Evolutionary conservation across 805 yeast species (phyloP), one percentile per base, ranked within the genome.

Genomic region (Candida sithepensis): DNA sequence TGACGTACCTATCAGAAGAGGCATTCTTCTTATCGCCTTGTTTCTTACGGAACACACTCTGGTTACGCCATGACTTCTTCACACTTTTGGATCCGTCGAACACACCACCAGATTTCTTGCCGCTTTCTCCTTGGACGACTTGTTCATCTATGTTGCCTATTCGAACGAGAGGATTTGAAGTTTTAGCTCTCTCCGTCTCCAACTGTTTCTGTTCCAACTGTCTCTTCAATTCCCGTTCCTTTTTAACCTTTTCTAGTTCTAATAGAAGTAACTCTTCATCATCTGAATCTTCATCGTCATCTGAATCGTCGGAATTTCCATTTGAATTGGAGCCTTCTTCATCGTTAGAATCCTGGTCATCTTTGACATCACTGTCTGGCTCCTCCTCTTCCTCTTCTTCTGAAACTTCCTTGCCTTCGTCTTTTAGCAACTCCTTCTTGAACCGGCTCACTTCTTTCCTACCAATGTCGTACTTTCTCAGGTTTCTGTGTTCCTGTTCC

Each of bases 211-310:
- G 64, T 41, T 61, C 55, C 22, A 58, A 49, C 41, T 50, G 46
- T 43, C 51, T 57, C 22, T 56, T 57, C 30, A 56, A 57, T 47
- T 64, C 64, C 39, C 65, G 58, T 51, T 70, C 74, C 41, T 58
- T 57, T 45, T 66, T 68, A 24, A 75, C 58, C 47, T 68, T 68
- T 36, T 65, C 69, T 32, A 74, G 56, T 48, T 75, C 78, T 47
- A 57, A 52, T 24, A 72, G 39, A 3, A 75, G 59, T n/a, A 65
- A 86, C 30, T 72, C 82, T n/a, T 75, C 82, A 23, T 53, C 59
- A 14, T 69, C 70, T 18, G 41, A 36, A 8, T 23, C 43, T 18
- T 21, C 37, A 20, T 33, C 30, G 21, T 77, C 81, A 32, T 78
- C 82, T 42, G 72, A 55, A 12, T 49, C 54, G 12, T 69, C 70